Conservation (phyloP, 768 basidiomycete genomes). For the Boletus pseudopeckii region DNA sequence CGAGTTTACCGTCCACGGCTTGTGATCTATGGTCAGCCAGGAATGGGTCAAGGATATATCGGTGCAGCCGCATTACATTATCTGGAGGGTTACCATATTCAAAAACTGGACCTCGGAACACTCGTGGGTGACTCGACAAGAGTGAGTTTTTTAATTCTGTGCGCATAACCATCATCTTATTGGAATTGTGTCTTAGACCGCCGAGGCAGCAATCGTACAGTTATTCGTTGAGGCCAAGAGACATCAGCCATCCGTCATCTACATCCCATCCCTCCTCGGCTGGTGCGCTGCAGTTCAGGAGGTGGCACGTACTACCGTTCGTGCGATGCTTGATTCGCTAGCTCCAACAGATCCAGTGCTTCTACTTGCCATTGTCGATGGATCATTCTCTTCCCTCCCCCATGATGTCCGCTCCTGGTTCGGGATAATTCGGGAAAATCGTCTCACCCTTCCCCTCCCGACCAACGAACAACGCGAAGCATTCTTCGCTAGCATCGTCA, state of each 20-base stretch:
- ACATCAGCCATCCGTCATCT: slow-evolving; percentile 93
- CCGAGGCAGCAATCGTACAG: slow-evolving; percentile 91
- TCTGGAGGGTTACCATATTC: slow-evolving; percentile 93
- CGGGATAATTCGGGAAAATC: slow-evolving; percentile 70
- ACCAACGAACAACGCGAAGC: slow-evolving; percentile 50
- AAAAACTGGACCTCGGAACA: slow-evolving; percentile 87
- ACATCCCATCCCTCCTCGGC: slow-evolving; percentile 82
- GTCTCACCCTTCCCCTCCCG: slow-evolving; percentile 61
- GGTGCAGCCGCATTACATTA: slow-evolving; percentile 91
- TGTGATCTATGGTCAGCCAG: slow-evolving; percentile 71
- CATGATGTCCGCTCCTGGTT: slow-evolving; percentile 90
- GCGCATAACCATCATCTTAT: neutral
- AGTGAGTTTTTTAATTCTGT: slow-evolving; percentile 44
- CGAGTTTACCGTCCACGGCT: slow-evolving; percentile 89
- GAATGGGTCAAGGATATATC: slow-evolving; percentile 90
- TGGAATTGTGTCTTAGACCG: slow-evolving; percentile 47
- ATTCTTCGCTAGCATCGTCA: slow-evolving; percentile 76
- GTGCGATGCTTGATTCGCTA: slow-evolving; percentile 88
- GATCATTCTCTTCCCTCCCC: slow-evolving; percentile 63
- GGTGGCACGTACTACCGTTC: slow-evolving; percentile 78
- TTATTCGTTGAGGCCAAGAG: slow-evolving; percentile 96
- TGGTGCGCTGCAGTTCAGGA: slow-evolving; percentile 89
- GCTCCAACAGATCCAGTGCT: slow-evolving; percentile 92
- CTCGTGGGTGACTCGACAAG: slow-evolving; percentile 86
- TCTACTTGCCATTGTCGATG: slow-evolving; percentile 86